Base-by-base conservation (phyloP, 2,329 filamentous ascomycete species). In the Epichloe typhina region DNA sequence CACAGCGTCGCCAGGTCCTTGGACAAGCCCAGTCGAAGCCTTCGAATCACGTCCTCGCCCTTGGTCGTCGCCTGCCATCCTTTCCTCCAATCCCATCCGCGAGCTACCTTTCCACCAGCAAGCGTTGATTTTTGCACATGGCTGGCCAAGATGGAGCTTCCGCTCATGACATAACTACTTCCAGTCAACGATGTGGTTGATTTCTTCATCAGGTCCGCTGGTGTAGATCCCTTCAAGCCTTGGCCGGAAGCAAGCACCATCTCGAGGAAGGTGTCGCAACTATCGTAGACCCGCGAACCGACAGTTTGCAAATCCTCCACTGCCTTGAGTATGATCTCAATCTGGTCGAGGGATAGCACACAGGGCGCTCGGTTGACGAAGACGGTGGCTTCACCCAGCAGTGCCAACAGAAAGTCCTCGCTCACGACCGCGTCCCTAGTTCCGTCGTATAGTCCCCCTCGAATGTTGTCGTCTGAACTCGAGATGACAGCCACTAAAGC, bases 401-500 rank as follows among this genome's bases (percentile, higher is more conserved):
- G 73, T 3, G 85, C 82, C 8, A 96, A 73, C 21, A 97, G 69
- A 49, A 90, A 90, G 59, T 97, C 91, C 55, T 94, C 86, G 58
- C 87, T 87, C 17, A 96, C 85, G 6, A 95, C 88, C 0, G 87
- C 83, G 61, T 90, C 86, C 12, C 86, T 79, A 17, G 80, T 77
- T 23, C 83, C 81, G 62, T 97, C 90, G 64, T 89, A 95, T 2
- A 96, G 73, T 1, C 91, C 91, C 50, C 91, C 91, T 52, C 87
- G 86, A 59, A 97, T 95, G 62, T 88, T 91, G 65, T 95, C 89
- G 52, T 87, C 85, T 2, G 91, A 84, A 62, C 86, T 93, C 50
- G 83, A 80, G 58, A 96, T 86, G 52, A 95, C 84, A n/a, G 88
- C 84, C 42, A 88, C 74, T 47, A 97, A 72, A 1, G 88, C 84